Evolutionary conservation across 768 basidiomycete genomes (phyloP), one percentile per base, ranked within the genome.

Genomic region (Scleroderma citrinum): DNA sequence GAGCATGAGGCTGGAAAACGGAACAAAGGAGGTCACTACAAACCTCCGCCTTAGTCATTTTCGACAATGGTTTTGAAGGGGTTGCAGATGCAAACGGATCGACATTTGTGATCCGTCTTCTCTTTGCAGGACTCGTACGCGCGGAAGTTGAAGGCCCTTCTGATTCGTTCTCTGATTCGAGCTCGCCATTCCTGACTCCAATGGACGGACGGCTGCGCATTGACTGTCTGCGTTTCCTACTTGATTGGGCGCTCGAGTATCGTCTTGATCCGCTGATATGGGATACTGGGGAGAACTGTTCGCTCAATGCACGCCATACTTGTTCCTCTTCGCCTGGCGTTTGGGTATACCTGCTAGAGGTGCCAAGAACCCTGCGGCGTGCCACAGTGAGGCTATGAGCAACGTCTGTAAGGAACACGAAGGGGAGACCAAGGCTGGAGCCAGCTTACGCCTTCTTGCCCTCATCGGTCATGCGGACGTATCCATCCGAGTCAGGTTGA

Each of bases 361-460:
- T 53, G 17, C 60, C 56, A 37, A 69, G 55, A 5, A 53, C 53
- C 36, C 63, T 63, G 20, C 69, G 69, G 10, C 71, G 67, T 16
- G 68, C 67, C 26, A 58, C 56, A 20, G 59, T 53, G 20, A 74
- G 61, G 5, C 73, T 75, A 26, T 12, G 45, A 26, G n/a, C 3
- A 13, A 5, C 16, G 32, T 14, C n/a, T 5, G 21, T 38, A 13
- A 41, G 47, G 24, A 42, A 47, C 45, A 29, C 16, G 41, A 3
- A 23, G 7, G 14, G 21, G 40, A 41, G 30, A 14, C 24, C 19
- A 29, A 3, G 34, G 13, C 34, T 12, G 11, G 21, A 26, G 14
- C 24, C 29, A 30, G 65, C 73, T 46, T 56, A 76, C 76, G 65
- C 66, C 64, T 74, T 76, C 64, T 71, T 75, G 3, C 74, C 76